Evolutionary conservation across 352 stramenopile genomes (phyloP).

Genomic region (Phytopythium boreale): DNA sequence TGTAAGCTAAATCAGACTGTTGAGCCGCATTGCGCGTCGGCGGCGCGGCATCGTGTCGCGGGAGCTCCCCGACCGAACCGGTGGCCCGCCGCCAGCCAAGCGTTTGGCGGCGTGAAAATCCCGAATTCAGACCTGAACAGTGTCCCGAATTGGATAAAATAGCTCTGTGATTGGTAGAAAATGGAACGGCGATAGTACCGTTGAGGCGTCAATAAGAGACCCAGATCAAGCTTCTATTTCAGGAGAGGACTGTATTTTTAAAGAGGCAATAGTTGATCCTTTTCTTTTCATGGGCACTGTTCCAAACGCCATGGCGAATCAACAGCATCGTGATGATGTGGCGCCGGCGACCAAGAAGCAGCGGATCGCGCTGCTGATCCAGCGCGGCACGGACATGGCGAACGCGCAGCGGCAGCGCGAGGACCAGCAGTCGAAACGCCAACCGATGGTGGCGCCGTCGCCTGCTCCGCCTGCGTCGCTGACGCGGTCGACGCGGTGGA

Average conservation of each 20-base stretch:
- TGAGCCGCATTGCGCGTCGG: background rate
- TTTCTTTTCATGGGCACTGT: too few species aligned
- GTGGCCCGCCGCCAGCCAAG: conserved; percentile 1
- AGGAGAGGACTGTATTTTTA: background rate
- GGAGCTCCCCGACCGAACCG: background rate
- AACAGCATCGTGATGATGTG: background rate
- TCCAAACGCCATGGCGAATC: too few species aligned
- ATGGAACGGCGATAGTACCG: background rate
- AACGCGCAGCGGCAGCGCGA: conserved; percentile 12
- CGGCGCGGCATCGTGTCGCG: background rate
- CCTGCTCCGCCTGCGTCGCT: background rate
- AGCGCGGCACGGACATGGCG: conserved; percentile 40
- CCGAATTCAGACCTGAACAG: background rate
- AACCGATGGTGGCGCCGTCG: conserved; percentile 1
- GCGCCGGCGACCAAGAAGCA: conserved; percentile 34
- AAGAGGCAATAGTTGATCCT: too few species aligned
- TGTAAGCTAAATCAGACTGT: conserved; percentile 12
- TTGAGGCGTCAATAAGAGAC: background rate
- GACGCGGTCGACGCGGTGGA: conserved; percentile 35
- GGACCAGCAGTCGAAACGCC: conserved; percentile 4
- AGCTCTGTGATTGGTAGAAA: background rate
- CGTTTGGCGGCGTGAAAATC: background rate
- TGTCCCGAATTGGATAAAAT: background rate
- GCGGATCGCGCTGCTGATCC: conserved; percentile 55
- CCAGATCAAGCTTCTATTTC: background rate